These are phyloP conservation scores for Crithidia thermophila DNA, from an alignment of 208 protist genomes.

Conservation along the genomic window DNA sequence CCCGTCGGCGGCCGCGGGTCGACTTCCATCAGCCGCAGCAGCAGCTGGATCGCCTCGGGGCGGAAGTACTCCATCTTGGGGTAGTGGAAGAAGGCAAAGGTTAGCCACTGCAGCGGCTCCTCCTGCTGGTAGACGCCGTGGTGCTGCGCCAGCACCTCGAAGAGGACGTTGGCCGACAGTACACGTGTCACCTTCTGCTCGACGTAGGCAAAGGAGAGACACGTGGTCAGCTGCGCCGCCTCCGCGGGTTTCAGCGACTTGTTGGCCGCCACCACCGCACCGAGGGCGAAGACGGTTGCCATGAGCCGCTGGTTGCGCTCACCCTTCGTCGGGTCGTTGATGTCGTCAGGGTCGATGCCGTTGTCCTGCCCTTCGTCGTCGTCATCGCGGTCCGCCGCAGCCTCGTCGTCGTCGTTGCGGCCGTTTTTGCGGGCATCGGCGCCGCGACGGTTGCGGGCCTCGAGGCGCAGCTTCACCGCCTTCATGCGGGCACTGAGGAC, in stretches of 20 bases:
- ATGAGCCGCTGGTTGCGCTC: slow-evolving; percentile 88
- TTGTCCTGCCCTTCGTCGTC: slow-evolving; percentile 49
- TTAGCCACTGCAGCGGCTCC: slow-evolving; percentile 68
- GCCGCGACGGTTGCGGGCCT: slow-evolving; percentile 16
- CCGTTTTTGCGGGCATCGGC: slow-evolving; percentile 12
- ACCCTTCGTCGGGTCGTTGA: slow-evolving; percentile 86
- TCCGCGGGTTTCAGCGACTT: slow-evolving; percentile 43
- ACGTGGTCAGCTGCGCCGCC: slow-evolving; percentile 43
- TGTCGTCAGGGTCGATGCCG: slow-evolving; percentile 81
- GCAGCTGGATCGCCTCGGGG: slow-evolving; percentile 82
- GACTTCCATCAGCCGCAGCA: slow-evolving; percentile 70
- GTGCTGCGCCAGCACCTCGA: slow-evolving; percentile 52
- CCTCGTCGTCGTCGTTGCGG: slow-evolving; percentile 1
- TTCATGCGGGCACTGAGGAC: slow-evolving; percentile 67
- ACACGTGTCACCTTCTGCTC: slow-evolving; percentile 86
- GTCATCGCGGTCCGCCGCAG: no score
- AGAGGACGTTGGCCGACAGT: slow-evolving; percentile 71
- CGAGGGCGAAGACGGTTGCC: slow-evolving; percentile 77
- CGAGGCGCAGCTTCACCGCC: slow-evolving; percentile 59
- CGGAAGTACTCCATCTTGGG: slow-evolving; percentile 90
- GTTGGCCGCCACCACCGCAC: slow-evolving; percentile 48
- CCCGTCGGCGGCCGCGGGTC: slow-evolving; percentile 26
- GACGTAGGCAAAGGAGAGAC: slow-evolving; percentile 85
- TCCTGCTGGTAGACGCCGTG: slow-evolving; percentile 34
- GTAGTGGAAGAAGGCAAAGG: slow-evolving; percentile 88